Percentiles rank a stretch among this genome's conserved stretches.
Conservation (phyloP, 441 rosid genomes). For the Euphorbia schlechtendalii region DNA sequence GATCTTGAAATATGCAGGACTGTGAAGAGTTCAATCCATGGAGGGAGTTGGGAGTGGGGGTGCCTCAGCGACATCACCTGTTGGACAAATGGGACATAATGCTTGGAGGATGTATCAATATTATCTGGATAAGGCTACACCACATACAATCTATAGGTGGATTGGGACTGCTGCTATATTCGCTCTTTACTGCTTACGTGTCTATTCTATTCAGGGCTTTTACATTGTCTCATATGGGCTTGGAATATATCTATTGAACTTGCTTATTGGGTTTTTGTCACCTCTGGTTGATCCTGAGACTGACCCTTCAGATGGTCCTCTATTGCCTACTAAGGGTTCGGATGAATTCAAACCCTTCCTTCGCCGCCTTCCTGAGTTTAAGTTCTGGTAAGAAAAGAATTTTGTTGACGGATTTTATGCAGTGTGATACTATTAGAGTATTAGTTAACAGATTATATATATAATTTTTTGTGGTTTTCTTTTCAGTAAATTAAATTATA, state of each 20-base stretch:
- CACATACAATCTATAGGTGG: conserved; percentile 17
- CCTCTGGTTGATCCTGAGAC: conserved; percentile 23
- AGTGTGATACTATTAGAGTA: too few species aligned
- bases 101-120: conserved; percentile 14
- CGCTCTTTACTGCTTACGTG: conserved; percentile 10
- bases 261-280: conserved; percentile 23
- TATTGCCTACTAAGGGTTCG: conserved; percentile 19
- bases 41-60: conserved; percentile 16
- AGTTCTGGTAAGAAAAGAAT: conserved; percentile 18
- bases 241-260: conserved; percentile 21
- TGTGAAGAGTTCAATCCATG: conserved; percentile 23
- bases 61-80: not conserved
- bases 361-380: conserved; percentile 27
- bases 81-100: conserved; percentile 15
- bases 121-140: conserved; percentile 21
- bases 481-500: too few species aligned
- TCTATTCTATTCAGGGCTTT: conserved; percentile 20
- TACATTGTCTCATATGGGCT: conserved; percentile 22
- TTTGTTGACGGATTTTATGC: not conserved
- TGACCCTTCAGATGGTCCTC: conserved; percentile 21
- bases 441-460: too few species aligned
- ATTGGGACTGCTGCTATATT: conserved; percentile 14
- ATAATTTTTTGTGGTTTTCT: too few species aligned
- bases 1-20: conserved; percentile 22
- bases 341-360: conserved; percentile 23